Evolutionary conservation across 73 alveolate genomes (phyloP).

Genomic region (Paraurostyla sp.): DNA sequence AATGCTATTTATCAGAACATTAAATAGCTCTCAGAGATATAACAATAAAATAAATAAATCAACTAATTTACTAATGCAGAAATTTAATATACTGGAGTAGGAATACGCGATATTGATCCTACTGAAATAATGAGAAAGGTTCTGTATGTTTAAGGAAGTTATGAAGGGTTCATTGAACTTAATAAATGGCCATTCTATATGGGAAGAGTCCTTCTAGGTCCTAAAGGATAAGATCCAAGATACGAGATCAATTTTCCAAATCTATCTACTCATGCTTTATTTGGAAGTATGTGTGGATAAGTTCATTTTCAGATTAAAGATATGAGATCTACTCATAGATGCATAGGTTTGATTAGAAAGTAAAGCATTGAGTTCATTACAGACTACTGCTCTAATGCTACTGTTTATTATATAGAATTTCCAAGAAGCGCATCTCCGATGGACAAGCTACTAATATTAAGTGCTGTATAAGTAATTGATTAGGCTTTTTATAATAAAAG

Average conservation of each 20-base stretch:
- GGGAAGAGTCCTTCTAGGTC: not conserved
- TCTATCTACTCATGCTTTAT: not conserved
- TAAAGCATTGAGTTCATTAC: not conserved
- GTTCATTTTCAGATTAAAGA: not conserved
- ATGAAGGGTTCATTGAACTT: not conserved
- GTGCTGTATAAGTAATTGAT: conserved; percentile 36
- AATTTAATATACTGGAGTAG: not conserved
- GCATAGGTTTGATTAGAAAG: conserved; percentile 18
- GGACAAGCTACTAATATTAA: conserved; percentile 3
- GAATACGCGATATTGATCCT: not conserved
- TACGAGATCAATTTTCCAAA: not conserved
- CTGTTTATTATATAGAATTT: conserved; percentile 39
- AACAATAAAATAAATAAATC: not conserved
- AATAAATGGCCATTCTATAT: conserved; percentile 1
- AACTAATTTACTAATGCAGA: not conserved
- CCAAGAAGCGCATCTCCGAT: conserved; percentile 46
- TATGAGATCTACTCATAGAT: not conserved
- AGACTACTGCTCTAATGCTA: conserved; percentile 8
- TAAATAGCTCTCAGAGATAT: not conserved
- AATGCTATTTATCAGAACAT: not conserved
- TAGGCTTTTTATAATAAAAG: conserved; percentile 27
- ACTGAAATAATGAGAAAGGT: not conserved
- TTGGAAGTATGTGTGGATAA: conserved; percentile 9
- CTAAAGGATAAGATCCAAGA: not conserved
- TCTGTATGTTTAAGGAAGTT: conserved; percentile 16